These are phyloP conservation scores for Mortierella polycephala DNA, from an alignment of 371 early-diverging fungal genomes.

Conservation along the genomic window DNA sequence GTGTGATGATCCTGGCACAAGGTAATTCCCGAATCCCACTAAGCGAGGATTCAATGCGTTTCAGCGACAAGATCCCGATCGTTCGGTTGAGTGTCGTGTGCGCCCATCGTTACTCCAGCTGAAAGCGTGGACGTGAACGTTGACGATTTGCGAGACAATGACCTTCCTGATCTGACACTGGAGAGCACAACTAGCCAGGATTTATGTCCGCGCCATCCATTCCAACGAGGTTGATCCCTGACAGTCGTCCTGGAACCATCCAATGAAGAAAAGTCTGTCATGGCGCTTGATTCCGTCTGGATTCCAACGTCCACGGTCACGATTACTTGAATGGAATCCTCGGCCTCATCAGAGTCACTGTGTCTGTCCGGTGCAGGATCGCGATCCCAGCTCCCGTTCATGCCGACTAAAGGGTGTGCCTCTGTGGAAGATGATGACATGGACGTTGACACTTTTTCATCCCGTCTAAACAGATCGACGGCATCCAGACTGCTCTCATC, in stretches of 20 bases:
- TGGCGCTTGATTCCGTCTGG: background rate
- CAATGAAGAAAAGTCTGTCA: background rate
- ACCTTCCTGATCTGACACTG: slow-evolving; percentile 7
- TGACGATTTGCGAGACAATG: background rate
- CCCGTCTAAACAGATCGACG: background rate
- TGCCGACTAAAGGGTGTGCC: no score
- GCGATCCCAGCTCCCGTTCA: no score
- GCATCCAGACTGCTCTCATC: background rate
- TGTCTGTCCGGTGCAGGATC: no score
- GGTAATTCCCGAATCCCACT: no score
- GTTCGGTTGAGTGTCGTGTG: no score
- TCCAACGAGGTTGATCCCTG: slow-evolving; percentile 10
- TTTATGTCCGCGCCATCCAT: slow-evolving; percentile 35
- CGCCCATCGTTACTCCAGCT: background rate
- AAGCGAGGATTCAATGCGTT: no score
- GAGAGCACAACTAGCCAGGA: slow-evolving; percentile 19
- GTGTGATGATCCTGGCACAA: no score
- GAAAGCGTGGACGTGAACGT: background rate
- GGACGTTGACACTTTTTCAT: background rate
- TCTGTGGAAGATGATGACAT: background rate
- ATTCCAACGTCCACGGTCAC: no score
- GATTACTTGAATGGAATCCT: no score
- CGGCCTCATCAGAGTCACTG: no score
- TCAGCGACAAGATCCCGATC: no score
- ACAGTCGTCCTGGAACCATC: background rate